Percentiles rank a stretch among this genome's conserved stretches.
These are phyloP conservation scores for Alternaria longipes DNA, from an alignment of 2,329 filamentous ascomycete genomes.

Conservation along the genomic window DNA sequence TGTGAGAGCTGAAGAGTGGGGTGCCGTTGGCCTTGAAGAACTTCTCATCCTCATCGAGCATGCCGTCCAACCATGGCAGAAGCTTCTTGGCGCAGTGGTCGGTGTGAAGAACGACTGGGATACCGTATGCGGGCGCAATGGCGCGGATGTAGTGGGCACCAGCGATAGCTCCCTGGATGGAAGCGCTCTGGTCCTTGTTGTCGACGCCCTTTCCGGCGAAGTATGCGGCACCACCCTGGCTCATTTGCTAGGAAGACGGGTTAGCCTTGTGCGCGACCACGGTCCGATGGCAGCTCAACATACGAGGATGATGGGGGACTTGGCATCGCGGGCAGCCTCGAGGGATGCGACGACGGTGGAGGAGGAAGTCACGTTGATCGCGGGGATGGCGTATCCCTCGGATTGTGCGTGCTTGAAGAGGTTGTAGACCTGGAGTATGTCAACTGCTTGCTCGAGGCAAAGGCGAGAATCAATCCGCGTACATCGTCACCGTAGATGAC, in stretches of 20 bases:
- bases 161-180: constrained; percentile 86
- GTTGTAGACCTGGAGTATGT: constrained; percentile 7
- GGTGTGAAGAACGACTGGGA: constrained; percentile 73
- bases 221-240: constrained; percentile 76
- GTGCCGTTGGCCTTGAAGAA: constrained; percentile 89
- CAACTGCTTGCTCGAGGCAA: not conserved
- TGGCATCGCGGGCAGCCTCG: constrained; percentile 92
- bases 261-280: constrained; percentile 26
- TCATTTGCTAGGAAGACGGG: constrained; percentile 68
- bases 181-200: constrained; percentile 76
- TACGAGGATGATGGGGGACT: constrained; percentile 74
- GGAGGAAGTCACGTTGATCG: constrained; percentile 76
- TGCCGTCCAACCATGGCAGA: constrained; percentile 83
- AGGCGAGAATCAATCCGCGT: constrained; percentile 69
- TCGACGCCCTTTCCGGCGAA: constrained; percentile 71
- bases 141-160: constrained; percentile 88
- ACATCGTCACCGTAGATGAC: constrained; percentile 73
- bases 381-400: constrained; percentile 64
- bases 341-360: constrained; percentile 81
- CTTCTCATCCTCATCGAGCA: constrained; percentile 86
- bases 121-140: constrained; percentile 84
- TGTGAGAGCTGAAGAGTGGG: constrained; percentile 74
- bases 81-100: constrained; percentile 71
- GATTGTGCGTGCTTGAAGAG: constrained; percentile 77
- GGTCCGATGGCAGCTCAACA: constrained; percentile 23